Percentiles rank a stretch among this genome's conserved stretches.
Conservation (phyloP, 1,139 yeast genomes). For the Taphrina flavorubra region DNA sequence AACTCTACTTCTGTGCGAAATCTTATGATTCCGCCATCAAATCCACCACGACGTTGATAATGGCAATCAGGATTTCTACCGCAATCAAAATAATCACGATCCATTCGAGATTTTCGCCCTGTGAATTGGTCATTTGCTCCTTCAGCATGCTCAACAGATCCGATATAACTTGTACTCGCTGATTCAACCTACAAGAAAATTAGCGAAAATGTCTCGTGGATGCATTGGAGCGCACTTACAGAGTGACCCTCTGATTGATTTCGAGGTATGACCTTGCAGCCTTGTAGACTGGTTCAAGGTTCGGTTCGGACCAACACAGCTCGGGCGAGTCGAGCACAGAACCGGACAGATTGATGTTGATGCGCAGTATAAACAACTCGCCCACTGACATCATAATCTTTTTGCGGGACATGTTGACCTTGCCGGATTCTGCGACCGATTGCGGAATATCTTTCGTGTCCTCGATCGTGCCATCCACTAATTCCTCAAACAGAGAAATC, state of each 20-base stretch:
- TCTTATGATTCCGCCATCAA: conserved; percentile 41
- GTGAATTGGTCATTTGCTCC: conserved; percentile 64
- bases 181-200: conserved; percentile 57
- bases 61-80: conserved; percentile 86
- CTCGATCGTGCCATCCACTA: conserved; percentile 93
- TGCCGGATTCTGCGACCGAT: conserved; percentile 91
- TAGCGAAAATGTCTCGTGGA: not conserved
- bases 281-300: conserved; percentile 92
- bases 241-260: conserved; percentile 87
- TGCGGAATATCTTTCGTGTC: conserved; percentile 97
- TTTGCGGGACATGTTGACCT: conserved; percentile 89
- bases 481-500: conserved; percentile 89
- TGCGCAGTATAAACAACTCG: conserved; percentile 86
- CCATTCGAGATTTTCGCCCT: conserved; percentile 84
- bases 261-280: conserved; percentile 94
- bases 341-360: conserved; percentile 84
- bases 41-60: conserved; percentile 62
- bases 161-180: conserved; percentile 88
- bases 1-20: not conserved
- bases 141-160: conserved; percentile 93
- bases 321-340: conserved; percentile 96
- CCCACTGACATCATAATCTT: conserved; percentile 97
- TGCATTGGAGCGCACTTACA: conserved; percentile 49
- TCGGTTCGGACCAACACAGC: conserved; percentile 98
- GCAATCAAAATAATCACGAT: conserved; percentile 92